Base-by-base conservation (phyloP, 768 basidiomycete genomes). In the Termitomyces titanicus region DNA sequence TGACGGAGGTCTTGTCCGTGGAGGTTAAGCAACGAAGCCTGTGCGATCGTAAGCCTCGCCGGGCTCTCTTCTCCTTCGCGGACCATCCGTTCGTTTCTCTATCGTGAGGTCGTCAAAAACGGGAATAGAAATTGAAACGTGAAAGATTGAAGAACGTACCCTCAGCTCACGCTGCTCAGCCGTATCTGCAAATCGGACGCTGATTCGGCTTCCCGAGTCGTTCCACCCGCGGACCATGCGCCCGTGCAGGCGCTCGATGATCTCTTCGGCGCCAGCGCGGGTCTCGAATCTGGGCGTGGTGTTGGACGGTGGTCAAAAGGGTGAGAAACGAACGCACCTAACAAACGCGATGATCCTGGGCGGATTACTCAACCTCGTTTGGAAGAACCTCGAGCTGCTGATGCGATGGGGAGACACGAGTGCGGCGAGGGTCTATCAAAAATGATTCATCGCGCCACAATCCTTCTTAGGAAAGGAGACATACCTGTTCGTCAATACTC, bases 281-380 rank as follows among this genome's bases (percentile, higher is more conserved):
- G 79, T 84, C 61, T 92, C 89, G 24, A 92, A 74, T 45, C 90
- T 92, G 61, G n/a, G n/a, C n/a, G n/a, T n/a, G n/a, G n/a, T n/a
- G n/a, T n/a, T n/a, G n/a, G n/a, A n/a, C n/a, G n/a, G n/a, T n/a
- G n/a, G n/a, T n/a, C n/a, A n/a, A n/a, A n/a, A n/a, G n/a, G n/a
- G n/a, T n/a, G n/a, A 15, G 29, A 20, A 46, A 38, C 13, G 45
- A 67, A 53, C 79, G 20, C 59, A 88, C 89, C 90, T 78, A 39
- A 91, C 88, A 62, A 92, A 92, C 0, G 88, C 89, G 53, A 92
- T 91, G 58, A 90, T 88, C 55, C 88, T 75, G 18, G 88, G 87
- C 1, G 89, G 89, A 53, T 83, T 81, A 57, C 86, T 89, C 22
- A 92, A 68, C 59, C 86, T 79, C 10, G 89, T 91, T 68, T 87